A percentile compares a stretch with the other conserved stretches of the same genome.
phyloP scores from a whole-genome alignment of 148 eudicot genomes.

The Talinum fruticosum region DNA sequence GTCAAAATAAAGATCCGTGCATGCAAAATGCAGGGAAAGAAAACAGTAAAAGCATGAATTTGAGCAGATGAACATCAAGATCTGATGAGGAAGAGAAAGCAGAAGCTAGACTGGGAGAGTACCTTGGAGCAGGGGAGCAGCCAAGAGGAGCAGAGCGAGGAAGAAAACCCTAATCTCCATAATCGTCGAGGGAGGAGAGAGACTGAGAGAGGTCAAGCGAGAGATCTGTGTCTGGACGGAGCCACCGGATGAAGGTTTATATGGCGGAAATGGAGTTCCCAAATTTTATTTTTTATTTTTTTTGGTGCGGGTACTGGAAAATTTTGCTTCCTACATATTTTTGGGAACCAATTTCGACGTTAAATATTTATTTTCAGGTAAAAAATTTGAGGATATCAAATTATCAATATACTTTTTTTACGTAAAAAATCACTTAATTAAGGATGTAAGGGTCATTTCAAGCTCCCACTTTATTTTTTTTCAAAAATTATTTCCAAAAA shows the following conservation, averaged over 20 bases:
- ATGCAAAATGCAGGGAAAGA: conserved; percentile 5
- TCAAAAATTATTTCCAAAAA: no score
- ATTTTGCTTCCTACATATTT: no score
- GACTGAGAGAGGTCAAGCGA: conserved; percentile 2
- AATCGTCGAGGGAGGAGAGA: background rate
- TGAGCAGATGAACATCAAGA: background rate
- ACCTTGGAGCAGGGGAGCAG: conserved; percentile 76
- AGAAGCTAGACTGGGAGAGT: conserved; percentile 18
- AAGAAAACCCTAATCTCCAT: conserved; percentile 58
- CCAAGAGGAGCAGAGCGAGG: conserved; percentile 60
- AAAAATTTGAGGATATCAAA: no score
- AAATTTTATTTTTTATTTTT: background rate
- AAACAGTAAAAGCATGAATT: background rate
- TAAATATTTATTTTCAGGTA: no score
- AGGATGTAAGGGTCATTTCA: no score
- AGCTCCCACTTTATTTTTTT: no score
- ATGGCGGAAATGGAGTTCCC: background rate
- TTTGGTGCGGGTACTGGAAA: no score
- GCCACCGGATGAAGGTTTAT: conserved; percentile 7
- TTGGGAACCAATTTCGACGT: no score
- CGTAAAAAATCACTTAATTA: no score
- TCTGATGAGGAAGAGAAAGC: conserved; percentile 2
- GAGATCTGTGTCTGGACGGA: background rate
- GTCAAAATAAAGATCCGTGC: conserved; percentile 4
- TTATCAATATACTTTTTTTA: no score